Evolutionary conservation across 805 yeast species (phyloP).

Genomic region (Kluyveromyces dobzhanskii): DNA sequence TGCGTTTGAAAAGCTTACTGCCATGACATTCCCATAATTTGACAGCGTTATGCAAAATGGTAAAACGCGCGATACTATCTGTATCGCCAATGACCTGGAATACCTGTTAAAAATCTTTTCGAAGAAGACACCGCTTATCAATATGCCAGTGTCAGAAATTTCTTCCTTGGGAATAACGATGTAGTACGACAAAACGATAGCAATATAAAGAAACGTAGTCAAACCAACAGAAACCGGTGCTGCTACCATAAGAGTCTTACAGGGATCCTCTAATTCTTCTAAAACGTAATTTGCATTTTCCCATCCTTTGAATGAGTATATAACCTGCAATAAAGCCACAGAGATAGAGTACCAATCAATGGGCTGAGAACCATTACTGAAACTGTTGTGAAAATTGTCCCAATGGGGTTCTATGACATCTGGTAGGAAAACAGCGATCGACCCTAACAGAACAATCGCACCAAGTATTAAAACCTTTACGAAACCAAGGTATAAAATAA

Average conservation of each 20-base stretch:
- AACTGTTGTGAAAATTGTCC: slow-evolving; percentile 6
- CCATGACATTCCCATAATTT: slow-evolving; percentile 56
- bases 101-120: slow-evolving; percentile 46
- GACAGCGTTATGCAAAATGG: slow-evolving; percentile 55
- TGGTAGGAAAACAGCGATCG: slow-evolving; percentile 26
- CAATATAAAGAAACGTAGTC: slow-evolving; percentile 45
- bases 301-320: slow-evolving; percentile 64
- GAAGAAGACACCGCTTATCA: slow-evolving; percentile 57
- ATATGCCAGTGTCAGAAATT: slow-evolving; percentile 46
- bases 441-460: slow-evolving; percentile 42
- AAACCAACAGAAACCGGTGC: slow-evolving; percentile 50
- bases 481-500: slow-evolving; percentile 47
- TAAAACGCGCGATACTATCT: slow-evolving; percentile 39
- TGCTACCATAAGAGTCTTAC: slow-evolving; percentile 46
- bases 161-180: slow-evolving; percentile 37
- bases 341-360: slow-evolving; percentile 41
- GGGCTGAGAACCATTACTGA: slow-evolving; percentile 31
- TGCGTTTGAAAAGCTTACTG: slow-evolving; percentile 54
- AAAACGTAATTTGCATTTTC: slow-evolving; percentile 60
- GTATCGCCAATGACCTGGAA: slow-evolving; percentile 9
- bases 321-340: slow-evolving; percentile 49
- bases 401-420: neutral
- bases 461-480: slow-evolving; percentile 44
- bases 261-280: slow-evolving; percentile 49
- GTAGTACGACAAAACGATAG: slow-evolving; percentile 50